phyloP scores from a whole-genome alignment of 2,329 filamentous ascomycete species.

The Alternaria incomplexa region DNA sequence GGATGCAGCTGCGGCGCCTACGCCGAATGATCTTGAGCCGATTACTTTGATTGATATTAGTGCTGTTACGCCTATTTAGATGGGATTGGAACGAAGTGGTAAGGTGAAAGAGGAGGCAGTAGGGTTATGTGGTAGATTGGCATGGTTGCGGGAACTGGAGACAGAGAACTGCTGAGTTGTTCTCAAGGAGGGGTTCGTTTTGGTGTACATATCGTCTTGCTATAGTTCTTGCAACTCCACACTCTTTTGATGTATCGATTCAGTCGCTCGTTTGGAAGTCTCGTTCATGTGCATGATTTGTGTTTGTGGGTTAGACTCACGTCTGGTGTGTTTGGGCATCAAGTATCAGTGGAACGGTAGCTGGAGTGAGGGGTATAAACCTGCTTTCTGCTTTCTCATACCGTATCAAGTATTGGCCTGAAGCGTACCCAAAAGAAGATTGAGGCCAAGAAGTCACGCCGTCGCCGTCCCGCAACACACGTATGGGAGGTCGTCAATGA shows the following conservation, averaged over 20 bases:
- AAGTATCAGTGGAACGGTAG: neutral
- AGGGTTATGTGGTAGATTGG: neutral
- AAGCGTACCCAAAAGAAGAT: neutral
- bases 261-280: neutral
- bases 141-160: neutral
- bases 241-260: neutral
- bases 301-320: neutral
- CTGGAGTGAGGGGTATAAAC: neutral
- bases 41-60: constrained; percentile 8
- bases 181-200: neutral
- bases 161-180: neutral
- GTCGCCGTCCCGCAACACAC: neutral
- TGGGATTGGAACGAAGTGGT: neutral
- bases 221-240: neutral
- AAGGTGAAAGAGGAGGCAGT: too few species aligned
- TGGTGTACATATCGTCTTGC: neutral
- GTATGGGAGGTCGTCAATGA: neutral
- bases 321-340: too few species aligned
- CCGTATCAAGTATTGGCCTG: neutral
- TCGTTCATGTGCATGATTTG: neutral
- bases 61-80: neutral
- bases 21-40: constrained; percentile 3
- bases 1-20: neutral
- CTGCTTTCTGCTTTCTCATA: neutral
- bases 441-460: neutral